phyloP scores from a whole-genome alignment of 192 early-diverging fungal species.

The Umbelopsis sp. region DNA sequence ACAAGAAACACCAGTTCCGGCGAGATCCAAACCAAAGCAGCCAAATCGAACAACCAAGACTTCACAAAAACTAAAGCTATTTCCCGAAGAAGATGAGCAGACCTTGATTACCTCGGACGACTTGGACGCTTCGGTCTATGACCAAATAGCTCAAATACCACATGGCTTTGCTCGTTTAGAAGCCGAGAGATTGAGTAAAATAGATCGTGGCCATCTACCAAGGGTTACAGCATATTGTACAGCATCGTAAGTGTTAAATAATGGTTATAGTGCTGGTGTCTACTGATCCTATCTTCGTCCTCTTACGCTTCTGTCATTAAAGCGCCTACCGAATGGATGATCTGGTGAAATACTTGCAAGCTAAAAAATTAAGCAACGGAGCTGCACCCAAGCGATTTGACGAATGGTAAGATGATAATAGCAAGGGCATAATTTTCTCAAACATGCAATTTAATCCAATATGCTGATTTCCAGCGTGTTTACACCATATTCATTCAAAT shows the following conservation, averaged over 20 bases:
- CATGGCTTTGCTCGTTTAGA: constrained; percentile 57
- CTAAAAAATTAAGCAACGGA: constrained; percentile 60
- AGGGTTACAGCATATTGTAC: constrained; percentile 87
- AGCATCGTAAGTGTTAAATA: constrained; percentile 54
- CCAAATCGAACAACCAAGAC: constrained; percentile 90
- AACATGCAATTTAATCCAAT: not conserved
- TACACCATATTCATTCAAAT: constrained; percentile 51
- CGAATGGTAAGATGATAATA: constrained; percentile 60
- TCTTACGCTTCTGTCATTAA: not conserved
- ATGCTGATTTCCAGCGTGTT: constrained; percentile 42
- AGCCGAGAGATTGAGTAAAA: constrained; percentile 72
- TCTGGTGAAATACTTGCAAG: constrained; percentile 75
- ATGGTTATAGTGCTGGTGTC: not conserved
- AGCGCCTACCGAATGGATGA: constrained; percentile 74
- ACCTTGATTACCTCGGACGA: constrained; percentile 39
- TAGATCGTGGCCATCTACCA: constrained; percentile 73
- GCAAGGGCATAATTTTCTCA: not conserved
- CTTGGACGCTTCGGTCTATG: constrained; percentile 63
- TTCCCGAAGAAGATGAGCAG: constrained; percentile 75
- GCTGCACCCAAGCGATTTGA: constrained; percentile 76
- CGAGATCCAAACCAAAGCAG: constrained; percentile 51
- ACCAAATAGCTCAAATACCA: constrained; percentile 70
- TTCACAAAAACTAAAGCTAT: constrained; percentile 90
- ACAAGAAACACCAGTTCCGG: constrained; percentile 1
- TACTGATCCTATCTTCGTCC: not conserved